Base-by-base conservation (phyloP, 371 early-diverging fungal genomes). In the Umbelopsis sp. region DNA sequence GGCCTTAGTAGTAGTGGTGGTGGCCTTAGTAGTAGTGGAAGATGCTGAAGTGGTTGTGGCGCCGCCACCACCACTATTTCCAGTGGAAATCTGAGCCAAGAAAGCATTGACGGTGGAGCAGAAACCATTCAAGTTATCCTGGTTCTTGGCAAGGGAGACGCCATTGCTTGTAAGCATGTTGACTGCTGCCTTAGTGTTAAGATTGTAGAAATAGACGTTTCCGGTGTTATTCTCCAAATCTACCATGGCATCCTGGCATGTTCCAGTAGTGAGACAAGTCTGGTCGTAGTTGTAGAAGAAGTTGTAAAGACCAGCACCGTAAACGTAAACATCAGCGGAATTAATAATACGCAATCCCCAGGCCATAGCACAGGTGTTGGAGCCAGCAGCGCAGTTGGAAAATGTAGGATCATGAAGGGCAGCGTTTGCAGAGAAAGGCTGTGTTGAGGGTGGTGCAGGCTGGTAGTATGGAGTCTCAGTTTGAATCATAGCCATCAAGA, bases 381-480 rank as follows among this genome's bases (percentile, higher is more conserved):
- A 64, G 16, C 64, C 64, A 64, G 64, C 64, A n/a, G 64, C 45
- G 68, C 74, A 73, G 53, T 72, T 67, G 8, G 67, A 67, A 50
- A 70, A 74, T 22, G 53, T 68, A 2, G 76, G 76, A 53, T 73
- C 76, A 38, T 20, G 16, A 20, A 50, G 62, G 0, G 20, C 50
- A 14, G 72, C 51, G 20, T 57, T 63, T 10, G 69, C 10, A 18
- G 69, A 20, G 63, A 64, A 73, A 4, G 73, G 72, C 6, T 37
- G 44, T 14, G 70, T 48, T 6, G 73, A 68, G 9, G 52, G 38
- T 14, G 76, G 69, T 2, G 41, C 50, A 9, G 68, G 65, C 50
- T 76, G 76, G 44, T 69, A 73, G 71, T 76, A 76, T 4, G 76
- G 73, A 14, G 76, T 68, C 24, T 76, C 76, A 50, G 73, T 65